Percentiles rank a stretch among this genome's conserved stretches.
These are phyloP conservation scores for Lathyrus aphaca DNA, from an alignment of 306 rosid species.

Conservation along the genomic window DNA sequence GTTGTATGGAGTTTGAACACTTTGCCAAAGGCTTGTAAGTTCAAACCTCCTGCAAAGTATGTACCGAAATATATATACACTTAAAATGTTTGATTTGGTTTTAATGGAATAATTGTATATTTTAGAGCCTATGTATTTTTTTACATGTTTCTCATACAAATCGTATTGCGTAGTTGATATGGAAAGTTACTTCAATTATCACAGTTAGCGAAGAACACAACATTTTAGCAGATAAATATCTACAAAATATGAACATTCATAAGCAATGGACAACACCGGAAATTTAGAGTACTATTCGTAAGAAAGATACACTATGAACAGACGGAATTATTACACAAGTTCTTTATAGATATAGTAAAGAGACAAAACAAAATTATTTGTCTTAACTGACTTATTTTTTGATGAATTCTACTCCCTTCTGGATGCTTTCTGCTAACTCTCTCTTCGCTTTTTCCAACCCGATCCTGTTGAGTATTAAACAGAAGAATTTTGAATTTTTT, in stretches of 20 bases:
- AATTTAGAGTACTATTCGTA: constrained; percentile 23
- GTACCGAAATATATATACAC: constrained; percentile 4
- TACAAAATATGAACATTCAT: neutral
- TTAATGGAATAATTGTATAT: constrained; percentile 35
- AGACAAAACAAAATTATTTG: constrained; percentile 23
- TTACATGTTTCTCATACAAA: neutral
- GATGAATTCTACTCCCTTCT: constrained; percentile 69
- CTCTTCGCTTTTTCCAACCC: constrained; percentile 74
- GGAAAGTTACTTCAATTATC: neutral
- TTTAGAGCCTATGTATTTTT: neutral
- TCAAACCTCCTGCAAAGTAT: constrained; percentile 24
- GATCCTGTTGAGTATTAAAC: constrained; percentile 43
- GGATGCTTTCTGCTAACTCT: constrained; percentile 67
- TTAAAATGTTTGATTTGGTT: constrained; percentile 26
- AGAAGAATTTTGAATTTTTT: constrained; percentile 16
- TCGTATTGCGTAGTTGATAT: neutral
- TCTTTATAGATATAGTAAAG: constrained; percentile 17
- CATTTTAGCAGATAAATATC: neutral
- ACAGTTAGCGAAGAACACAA: neutral
- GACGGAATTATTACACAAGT: constrained; percentile 26
- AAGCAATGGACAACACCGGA: constrained; percentile 18
- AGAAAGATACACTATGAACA: constrained; percentile 40
- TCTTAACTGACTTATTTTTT: constrained; percentile 39
- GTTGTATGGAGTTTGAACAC: constrained; percentile 13
- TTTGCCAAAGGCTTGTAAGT: constrained; percentile 28